Evolutionary conservation across 179 eudicot genomes (phyloP), one percentile per base, ranked within the genome.

Genomic region (Amaranthus tricolor): DNA sequence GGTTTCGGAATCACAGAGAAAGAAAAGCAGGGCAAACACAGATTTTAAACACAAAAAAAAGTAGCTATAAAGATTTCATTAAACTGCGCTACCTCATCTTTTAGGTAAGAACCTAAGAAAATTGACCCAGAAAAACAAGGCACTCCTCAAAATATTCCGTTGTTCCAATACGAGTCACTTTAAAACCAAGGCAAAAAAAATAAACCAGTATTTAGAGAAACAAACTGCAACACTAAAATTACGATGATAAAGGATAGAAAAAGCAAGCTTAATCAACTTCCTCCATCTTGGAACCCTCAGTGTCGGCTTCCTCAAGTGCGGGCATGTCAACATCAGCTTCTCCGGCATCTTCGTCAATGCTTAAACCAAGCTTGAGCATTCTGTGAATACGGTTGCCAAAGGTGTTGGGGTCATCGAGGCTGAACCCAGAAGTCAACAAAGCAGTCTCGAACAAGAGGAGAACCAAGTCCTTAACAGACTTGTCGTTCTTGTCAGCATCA

Each of bases 371-470:
- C 75, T 90, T 91, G 87, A 91, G 49, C 97, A 91, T 91, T 64
- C 96, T 85, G 84, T 91, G 97, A 62, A 91, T 91, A 44, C 94
- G 70, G 91, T 82, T 88, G 43, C 92, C 97, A 15, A 91, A 90
- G 5, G 96, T 92, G 90, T 88, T 92, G 14, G 97, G 97, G 6
- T 91, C 97, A 0, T 91, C 97, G 1, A 91, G 85, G 87, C 97
- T 91, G 77, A 91, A 91, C 0, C 97, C 97, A 9, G 97, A 92
- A 45, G 97, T 92, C 62, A 92, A 66, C 51, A 92, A 76, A 1
- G 97, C 81, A 10, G 97, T 92, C 87, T 92, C 95, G 16, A 86
- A 90, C 15, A 90, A 74, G 62, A 91, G 82, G 7, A 87, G 85
- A 13, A 88, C 95, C 85, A 91, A 80, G 62, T 89, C 96, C 84